A percentile compares a stretch with the other conserved stretches of the same genome.
These are phyloP conservation scores for Trametes cinnabarina DNA, from an alignment of 768 basidiomycete species.

Conservation along the genomic window DNA sequence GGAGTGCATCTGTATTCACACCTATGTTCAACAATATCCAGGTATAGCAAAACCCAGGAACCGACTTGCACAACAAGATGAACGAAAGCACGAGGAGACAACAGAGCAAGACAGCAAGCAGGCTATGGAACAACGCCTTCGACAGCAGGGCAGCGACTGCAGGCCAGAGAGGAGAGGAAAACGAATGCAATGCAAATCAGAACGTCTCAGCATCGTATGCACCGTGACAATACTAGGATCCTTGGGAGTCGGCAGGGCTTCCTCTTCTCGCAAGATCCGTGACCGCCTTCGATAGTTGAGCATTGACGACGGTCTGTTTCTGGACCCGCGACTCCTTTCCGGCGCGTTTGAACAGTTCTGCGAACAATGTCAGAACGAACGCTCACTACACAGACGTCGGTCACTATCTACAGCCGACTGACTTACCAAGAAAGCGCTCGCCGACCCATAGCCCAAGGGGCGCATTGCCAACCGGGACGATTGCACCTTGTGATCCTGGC, in stretches of 20 bases:
- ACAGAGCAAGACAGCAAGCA: not conserved
- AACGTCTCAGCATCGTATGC: too few relatives aligned
- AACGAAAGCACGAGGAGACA: not conserved
- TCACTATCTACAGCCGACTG: not conserved
- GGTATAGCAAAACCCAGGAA: too few relatives aligned
- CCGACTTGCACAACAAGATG: not conserved
- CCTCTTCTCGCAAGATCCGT: slow-evolving; percentile 16
- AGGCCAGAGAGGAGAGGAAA: not conserved
- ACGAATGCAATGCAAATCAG: too few relatives aligned
- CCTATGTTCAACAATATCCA: not conserved
- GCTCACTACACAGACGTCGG: not conserved
- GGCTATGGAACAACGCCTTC: not conserved
- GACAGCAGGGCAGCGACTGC: not conserved
- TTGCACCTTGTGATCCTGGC: not conserved
- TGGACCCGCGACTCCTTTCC: slow-evolving; percentile 48
- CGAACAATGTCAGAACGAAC: not conserved
- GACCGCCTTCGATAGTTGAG: slow-evolving; percentile 23
- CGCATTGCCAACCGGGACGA: slow-evolving; percentile 50
- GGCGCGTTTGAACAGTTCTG: slow-evolving; percentile 58
- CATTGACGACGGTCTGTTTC: slow-evolving; percentile 49
- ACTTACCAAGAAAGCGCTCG: slow-evolving; percentile 62
- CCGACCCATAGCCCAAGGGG: slow-evolving; percentile 71
- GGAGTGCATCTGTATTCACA: too few relatives aligned
- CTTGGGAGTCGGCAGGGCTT: not conserved
- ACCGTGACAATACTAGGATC: not conserved